Base-by-base conservation (phyloP, 352 stramenopile species). In the Saprolegnia parasitica region DNA sequence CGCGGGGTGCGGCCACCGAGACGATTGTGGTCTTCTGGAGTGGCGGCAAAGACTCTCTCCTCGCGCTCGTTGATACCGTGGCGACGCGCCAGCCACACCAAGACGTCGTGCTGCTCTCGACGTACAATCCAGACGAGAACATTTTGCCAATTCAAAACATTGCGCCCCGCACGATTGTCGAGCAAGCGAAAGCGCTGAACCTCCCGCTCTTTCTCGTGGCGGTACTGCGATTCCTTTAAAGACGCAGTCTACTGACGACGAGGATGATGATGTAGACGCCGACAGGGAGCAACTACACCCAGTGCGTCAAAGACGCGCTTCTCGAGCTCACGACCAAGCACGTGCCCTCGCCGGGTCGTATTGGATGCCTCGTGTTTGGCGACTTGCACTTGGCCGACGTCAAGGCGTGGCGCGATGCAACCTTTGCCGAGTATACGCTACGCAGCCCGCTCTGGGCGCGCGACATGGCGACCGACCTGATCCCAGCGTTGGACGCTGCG, bases 381-480 rank as follows among this genome's bases (percentile, higher is more conserved):
- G 90, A 97, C 75, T 73, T 97, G n/a, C 87, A 97, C 74, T 73
- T 97, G 11, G 77, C 89, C 35, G 83, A 95, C 52, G 91, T 97
- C 52, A 77, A 81, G 11, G 66, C 73, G 11, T 97, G 90, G 90
- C 86, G 90, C 35, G 81, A 94, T 18, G 71, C 83, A 29, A 74
- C 80, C 13, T 80, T 96, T n/a, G 29, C 74, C 11, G 60, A 81
- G 10, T 91, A 86, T 72, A 40, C 62, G 8, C 67, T 95, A 16
- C 71, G 85, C 61, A 96, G 89, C 67, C 90, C 90, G 15, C 67
- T 97, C 4, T 96, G 84, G 84, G 80, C 89, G 37, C 77, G 80
- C 16, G 76, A 83, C 9, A 77, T 84, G 46, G 80, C 85, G 61
- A 64, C 66, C 15, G 81, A 87, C n/a, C 63, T 97, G n/a, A 42